Conservation (phyloP, 2,329 filamentous ascomycete genomes). For the Beauveria medogensis region DNA sequence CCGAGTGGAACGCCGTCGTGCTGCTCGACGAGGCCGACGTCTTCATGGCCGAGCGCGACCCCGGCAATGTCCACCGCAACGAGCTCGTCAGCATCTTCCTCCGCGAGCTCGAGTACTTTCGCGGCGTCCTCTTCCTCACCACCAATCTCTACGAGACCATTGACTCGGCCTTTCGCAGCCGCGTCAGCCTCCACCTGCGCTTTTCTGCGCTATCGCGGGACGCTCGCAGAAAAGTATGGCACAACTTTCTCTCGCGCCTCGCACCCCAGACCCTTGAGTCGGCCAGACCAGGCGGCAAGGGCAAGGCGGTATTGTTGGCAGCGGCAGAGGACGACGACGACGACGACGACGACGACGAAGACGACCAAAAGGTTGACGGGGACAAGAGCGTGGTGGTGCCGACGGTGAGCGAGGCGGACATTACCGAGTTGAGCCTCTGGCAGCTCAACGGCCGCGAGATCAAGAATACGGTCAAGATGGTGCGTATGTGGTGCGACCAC, state of each 20-base stretch:
- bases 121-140: conserved; percentile 37
- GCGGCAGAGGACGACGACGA: neutral
- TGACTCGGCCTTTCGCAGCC: conserved; percentile 36
- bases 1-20: conserved; percentile 42
- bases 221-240: conserved; percentile 34
- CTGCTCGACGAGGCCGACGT: conserved; percentile 47
- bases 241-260: conserved; percentile 35
- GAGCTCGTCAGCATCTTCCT: conserved; percentile 41
- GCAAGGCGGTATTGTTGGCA: neutral
- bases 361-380: neutral
- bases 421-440: conserved; percentile 32
- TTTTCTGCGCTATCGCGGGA: conserved; percentile 32
- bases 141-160: conserved; percentile 35
- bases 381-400: neutral
- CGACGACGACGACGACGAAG: too few species aligned
- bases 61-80: conserved; percentile 38
- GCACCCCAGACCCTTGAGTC: conserved; percentile 12
- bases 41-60: conserved; percentile 39
- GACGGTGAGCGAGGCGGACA: conserved; percentile 24
- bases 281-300: neutral
- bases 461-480: conserved; percentile 40
- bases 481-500: conserved; percentile 34
- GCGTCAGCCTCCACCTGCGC: conserved; percentile 38
- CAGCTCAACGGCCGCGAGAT: conserved; percentile 39
- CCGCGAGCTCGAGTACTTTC: conserved; percentile 37